Conservation (phyloP, 2,329 filamentous ascomycete genomes). For the Berkeleyomyces rouxiae region DNA sequence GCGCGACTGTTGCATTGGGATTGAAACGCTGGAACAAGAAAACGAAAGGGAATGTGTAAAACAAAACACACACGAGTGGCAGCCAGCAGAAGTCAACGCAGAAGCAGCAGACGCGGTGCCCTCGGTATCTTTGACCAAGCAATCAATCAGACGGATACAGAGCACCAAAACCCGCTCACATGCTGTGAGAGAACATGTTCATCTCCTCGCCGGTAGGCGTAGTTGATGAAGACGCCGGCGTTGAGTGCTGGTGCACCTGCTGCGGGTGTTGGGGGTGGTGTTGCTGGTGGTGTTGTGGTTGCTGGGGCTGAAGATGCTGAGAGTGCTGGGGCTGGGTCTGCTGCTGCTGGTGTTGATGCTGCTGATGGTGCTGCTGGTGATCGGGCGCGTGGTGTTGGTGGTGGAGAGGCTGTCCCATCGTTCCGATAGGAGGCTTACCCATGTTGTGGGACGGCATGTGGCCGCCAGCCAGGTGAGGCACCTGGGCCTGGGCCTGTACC, state of each 20-base stretch:
- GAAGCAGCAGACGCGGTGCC: not conserved
- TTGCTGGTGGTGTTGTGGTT: conserved; percentile 10
- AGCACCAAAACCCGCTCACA: conserved; percentile 41
- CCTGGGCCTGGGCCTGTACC: conserved; percentile 21
- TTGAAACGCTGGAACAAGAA: conserved; percentile 5
- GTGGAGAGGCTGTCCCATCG: conserved; percentile 52
- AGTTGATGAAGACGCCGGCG: conserved; percentile 10
- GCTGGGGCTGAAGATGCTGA: conserved; percentile 23
- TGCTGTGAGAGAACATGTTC: conserved; percentile 88
- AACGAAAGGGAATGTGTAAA: not conserved
- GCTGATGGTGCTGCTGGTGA: conserved; percentile 42
- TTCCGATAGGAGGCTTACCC: conserved; percentile 48
- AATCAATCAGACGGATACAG: not conserved
- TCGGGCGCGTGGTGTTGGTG: conserved; percentile 41
- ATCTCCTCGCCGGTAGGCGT: conserved; percentile 51
- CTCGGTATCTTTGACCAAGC: no score
- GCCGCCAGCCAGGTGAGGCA: conserved; percentile 34
- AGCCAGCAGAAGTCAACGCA: not conserved
- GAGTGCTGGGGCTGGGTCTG: conserved; percentile 7
- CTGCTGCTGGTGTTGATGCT: conserved; percentile 8
- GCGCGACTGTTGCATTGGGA: no score
- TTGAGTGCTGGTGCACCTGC: conserved; percentile 8
- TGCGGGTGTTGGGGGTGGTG: conserved; percentile 11
- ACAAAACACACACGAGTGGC: not conserved
- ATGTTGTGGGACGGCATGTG: conserved; percentile 42